Evolutionary conservation across 2,329 filamentous ascomycete species (phyloP).

Genomic region (Aureobasidium pullulans): DNA sequence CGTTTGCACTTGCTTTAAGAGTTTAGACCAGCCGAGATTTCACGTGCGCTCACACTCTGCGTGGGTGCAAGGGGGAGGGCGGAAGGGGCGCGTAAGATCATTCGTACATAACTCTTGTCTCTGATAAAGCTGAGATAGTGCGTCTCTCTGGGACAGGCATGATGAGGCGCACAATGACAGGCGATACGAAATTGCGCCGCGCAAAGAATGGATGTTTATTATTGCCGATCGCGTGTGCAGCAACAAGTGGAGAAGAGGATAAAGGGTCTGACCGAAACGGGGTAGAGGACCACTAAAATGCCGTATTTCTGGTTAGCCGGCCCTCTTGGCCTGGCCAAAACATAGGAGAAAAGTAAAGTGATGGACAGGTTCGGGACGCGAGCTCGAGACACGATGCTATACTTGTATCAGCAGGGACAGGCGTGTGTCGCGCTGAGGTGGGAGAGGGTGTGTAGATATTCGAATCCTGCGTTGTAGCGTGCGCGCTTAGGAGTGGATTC

Average conservation of each 20-base stretch:
- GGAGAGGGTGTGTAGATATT: background rate
- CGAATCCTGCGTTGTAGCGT: background rate
- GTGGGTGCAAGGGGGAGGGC: background rate
- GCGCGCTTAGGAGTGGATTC: background rate
- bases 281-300: background rate
- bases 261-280: slow-evolving; percentile 2
- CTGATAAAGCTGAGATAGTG: background rate
- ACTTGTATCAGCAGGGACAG: background rate
- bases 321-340: slow-evolving; percentile 10
- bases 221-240: slow-evolving; percentile 5
- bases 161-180: background rate
- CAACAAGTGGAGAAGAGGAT: slow-evolving; percentile 9
- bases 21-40: background rate
- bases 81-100: background rate
- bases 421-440: background rate
- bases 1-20: background rate
- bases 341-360: slow-evolving; percentile 10
- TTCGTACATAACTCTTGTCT: slow-evolving; percentile 3
- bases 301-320: background rate
- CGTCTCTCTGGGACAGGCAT: background rate
- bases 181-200: background rate
- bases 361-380: slow-evolving; percentile 6
- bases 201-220: slow-evolving; percentile 9
- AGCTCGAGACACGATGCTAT: background rate
- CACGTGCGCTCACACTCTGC: background rate